Base-by-base conservation (phyloP, 345 rosid species). In the Bruguiera gymnorhiza region DNA sequence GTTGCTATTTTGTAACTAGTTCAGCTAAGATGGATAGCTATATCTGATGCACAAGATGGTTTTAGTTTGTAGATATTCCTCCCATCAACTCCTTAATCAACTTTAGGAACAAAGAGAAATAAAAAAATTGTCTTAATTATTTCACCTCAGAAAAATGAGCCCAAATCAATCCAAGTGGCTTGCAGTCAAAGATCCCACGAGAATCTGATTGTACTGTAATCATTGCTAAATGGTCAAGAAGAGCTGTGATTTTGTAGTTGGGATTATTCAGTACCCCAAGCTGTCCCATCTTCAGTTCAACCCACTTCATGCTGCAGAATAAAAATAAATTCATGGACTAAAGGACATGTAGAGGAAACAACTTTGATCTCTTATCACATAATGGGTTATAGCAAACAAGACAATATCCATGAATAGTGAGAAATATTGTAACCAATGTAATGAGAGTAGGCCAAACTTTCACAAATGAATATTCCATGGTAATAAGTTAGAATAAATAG, bases 201-300 rank as follows among this genome's bases (percentile, higher is more conserved):
- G 90, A 73, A 77, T 91, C 99, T 63, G 97, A 86, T 69, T 89
- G 97, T 66, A 95, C 99, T 1, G 96, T 91, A 73, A 95, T 95
- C 99, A 92, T 92, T 23, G 96, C 97, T 74, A 86, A 73, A 81
- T 87, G 92, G 76, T 95, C 99, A 3, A 89, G 86, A 79, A 95
- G 97, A 1, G 97, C 96, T 8, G 97, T 92, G 79, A 95, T 85
- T 81, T 95, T 95, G 85, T 95, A 92, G 82, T 85, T 85, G 0
- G 94, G 91, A 78, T 95, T 88, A 80, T 70, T 79, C 26, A 95
- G 84, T 23, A 92, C 97, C 56, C 99, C 97, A n/a, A 95, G 92
- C 74, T 95, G 93, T 77, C 76, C 92, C 99, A 95, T 95, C 87
- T 95, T 95, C 84, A 95, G 70, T 80, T 90, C 99, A 77, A 95